These are phyloP conservation scores for Sporothrix schenckii DNA, from an alignment of 2,329 filamentous ascomycete species.

Conservation along the genomic window DNA sequence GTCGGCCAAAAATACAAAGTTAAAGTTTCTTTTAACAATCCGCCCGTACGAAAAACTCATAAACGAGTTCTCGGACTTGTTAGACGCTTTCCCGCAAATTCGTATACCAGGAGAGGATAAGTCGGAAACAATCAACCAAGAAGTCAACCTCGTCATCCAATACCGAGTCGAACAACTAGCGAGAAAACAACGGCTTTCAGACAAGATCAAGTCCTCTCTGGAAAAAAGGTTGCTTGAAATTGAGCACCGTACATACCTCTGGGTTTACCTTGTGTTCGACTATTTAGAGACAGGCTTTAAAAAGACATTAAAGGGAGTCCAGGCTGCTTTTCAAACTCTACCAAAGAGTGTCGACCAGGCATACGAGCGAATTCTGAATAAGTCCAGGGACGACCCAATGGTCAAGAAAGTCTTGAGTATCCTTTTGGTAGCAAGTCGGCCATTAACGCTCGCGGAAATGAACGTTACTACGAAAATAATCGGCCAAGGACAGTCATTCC, in stretches of 20 bases:
- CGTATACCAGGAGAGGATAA: constrained; percentile 31
- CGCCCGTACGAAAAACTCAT: not conserved
- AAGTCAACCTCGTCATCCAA: constrained; percentile 30
- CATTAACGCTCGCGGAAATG: constrained; percentile 41
- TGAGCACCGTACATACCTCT: constrained; percentile 46
- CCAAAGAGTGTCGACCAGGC: constrained; percentile 37
- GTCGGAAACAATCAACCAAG: constrained; percentile 30
- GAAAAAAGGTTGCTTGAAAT: constrained; percentile 35
- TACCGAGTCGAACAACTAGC: constrained; percentile 26
- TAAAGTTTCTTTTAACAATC: constrained; percentile 9
- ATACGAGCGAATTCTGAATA: constrained; percentile 36
- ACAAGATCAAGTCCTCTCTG: constrained; percentile 34
- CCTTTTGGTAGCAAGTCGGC: constrained; percentile 40
- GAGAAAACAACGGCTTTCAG: constrained; percentile 11
- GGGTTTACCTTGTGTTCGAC: constrained; percentile 23
- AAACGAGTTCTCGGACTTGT: not conserved
- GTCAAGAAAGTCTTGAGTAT: constrained; percentile 38
- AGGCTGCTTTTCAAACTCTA: constrained; percentile 33
- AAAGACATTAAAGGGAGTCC: constrained; percentile 33
- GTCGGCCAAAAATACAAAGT: not conserved
- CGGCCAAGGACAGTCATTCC: not conserved
- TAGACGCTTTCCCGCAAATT: constrained; percentile 12
- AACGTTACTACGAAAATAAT: constrained; percentile 38
- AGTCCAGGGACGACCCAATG: constrained; percentile 32
- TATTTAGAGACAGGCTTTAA: constrained; percentile 29